These are phyloP conservation scores for Tagetes erecta DNA, from an alignment of 129 eudicot genomes.

Conservation along the genomic window DNA sequence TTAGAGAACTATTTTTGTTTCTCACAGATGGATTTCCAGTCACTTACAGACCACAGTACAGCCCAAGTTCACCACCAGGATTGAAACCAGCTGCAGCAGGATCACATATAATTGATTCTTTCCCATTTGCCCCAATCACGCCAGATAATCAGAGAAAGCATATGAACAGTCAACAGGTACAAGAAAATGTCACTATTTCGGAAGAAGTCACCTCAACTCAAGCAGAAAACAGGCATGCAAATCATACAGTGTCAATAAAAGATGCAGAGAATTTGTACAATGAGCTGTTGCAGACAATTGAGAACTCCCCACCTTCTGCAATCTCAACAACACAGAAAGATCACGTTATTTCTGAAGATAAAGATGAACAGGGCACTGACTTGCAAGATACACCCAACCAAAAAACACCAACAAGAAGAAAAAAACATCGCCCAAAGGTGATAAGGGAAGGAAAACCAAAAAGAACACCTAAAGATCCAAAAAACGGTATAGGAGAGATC, in stretches of 20 bases:
- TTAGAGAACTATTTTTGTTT: not conserved
- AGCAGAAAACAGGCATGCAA: slow-evolving; percentile 38
- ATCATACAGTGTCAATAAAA: slow-evolving; percentile 23
- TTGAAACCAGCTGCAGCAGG: slow-evolving; percentile 35
- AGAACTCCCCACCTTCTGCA: slow-evolving; percentile 44
- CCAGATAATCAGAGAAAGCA: slow-evolving; percentile 53
- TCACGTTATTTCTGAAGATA: slow-evolving; percentile 32
- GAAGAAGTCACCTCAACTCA: slow-evolving; percentile 34
- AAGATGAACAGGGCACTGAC: slow-evolving; percentile 43
- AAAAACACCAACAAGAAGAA: slow-evolving; percentile 60
- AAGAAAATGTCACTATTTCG: slow-evolving; percentile 23
- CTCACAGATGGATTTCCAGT: slow-evolving; percentile 47
- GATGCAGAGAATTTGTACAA: slow-evolving; percentile 29
- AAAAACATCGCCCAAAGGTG: slow-evolving; percentile 80
- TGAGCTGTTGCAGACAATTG: slow-evolving; percentile 39
- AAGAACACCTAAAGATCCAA: slow-evolving; percentile 46
- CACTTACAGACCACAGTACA: slow-evolving; percentile 34
- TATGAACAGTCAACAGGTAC: slow-evolving; percentile 28
- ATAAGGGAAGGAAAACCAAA: slow-evolving; percentile 70
- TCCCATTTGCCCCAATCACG: slow-evolving; percentile 54
- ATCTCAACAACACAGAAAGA: slow-evolving; percentile 38
- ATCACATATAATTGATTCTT: slow-evolving; percentile 31
- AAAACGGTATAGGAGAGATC: slow-evolving; percentile 28
- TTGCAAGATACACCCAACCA: slow-evolving; percentile 69
- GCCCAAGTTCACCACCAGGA: slow-evolving; percentile 46